A percentile compares a stretch with the other conserved stretches of the same genome.
These are phyloP conservation scores for Cephalotrichum gorgonifer DNA, from an alignment of 2,329 filamentous ascomycete species.

Conservation along the genomic window DNA sequence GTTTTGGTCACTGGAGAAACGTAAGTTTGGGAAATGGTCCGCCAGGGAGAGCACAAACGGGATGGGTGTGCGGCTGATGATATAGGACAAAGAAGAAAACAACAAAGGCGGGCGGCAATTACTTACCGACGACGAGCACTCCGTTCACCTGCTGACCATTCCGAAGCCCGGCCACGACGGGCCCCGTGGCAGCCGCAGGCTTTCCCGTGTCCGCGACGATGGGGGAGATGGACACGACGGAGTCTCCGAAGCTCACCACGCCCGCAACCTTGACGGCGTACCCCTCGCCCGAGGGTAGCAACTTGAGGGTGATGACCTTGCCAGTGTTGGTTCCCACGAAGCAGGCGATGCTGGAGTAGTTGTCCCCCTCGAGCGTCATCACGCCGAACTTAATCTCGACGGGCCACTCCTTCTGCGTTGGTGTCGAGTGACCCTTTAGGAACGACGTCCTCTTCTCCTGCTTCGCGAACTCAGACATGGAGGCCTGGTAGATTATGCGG, in stretches of 20 bases:
- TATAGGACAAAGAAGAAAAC: not conserved
- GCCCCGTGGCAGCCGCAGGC: constrained; percentile 64
- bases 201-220: constrained; percentile 70
- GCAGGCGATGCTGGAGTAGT: constrained; percentile 87
- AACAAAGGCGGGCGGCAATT: not conserved
- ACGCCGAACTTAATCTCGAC: constrained; percentile 84
- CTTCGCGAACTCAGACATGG: constrained; percentile 64
- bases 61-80: not conserved
- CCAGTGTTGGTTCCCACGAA: constrained; percentile 85
- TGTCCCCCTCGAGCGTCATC: constrained; percentile 85
- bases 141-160: constrained; percentile 69
- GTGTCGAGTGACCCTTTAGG: constrained; percentile 30
- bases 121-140: constrained; percentile 62
- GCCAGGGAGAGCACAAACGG: not conserved
- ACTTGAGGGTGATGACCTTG: constrained; percentile 79
- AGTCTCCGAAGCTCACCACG: constrained; percentile 53
- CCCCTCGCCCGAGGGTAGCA: constrained; percentile 63
- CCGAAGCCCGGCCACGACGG: constrained; percentile 64
- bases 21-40: not conserved
- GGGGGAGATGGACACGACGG: constrained; percentile 66
- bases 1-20: constrained; percentile 45
- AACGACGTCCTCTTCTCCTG: constrained; percentile 70
- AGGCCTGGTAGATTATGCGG: constrained; percentile 66
- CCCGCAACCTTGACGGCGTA: constrained; percentile 69
- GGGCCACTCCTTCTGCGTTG: constrained; percentile 55